Evolutionary conservation across 805 yeast genomes (phyloP).

Genomic region (Grigorovia transvaalensis): DNA sequence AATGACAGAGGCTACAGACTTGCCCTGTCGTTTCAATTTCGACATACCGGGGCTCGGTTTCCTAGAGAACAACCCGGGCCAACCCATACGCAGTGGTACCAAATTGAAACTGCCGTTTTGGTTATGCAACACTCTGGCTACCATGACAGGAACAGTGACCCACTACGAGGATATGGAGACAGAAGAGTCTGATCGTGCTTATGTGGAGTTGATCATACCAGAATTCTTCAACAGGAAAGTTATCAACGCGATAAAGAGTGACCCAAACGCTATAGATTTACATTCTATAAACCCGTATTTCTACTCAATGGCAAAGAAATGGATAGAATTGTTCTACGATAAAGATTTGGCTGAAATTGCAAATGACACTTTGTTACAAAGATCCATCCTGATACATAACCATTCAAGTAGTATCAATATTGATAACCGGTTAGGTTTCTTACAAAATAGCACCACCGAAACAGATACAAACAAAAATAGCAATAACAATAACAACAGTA

Average conservation of each 20-base stretch:
- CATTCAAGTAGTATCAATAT: conserved; percentile 35
- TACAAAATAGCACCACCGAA: neutral
- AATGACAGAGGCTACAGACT: conserved; percentile 55
- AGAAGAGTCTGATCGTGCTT: conserved; percentile 32
- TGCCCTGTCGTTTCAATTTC: conserved; percentile 71
- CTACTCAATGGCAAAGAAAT: conserved; percentile 59
- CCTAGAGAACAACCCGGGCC: conserved; percentile 67
- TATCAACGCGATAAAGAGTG: conserved; percentile 72
- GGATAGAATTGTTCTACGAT: conserved; percentile 68
- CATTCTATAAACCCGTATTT: conserved; percentile 57
- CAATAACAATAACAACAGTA: neutral
- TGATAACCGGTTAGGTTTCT: neutral
- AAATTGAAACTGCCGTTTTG: conserved; percentile 77
- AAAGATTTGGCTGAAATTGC: conserved; percentile 45
- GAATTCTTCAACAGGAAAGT: conserved; percentile 55
- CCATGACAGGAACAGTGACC: conserved; percentile 27
- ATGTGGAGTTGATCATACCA: conserved; percentile 62
- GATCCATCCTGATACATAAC: conserved; percentile 66
- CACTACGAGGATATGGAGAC: conserved; percentile 11
- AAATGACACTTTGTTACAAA: conserved; percentile 43
- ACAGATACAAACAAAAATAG: neutral
- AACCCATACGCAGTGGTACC: conserved; percentile 41
- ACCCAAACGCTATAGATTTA: conserved; percentile 54
- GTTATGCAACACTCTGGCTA: conserved; percentile 74
- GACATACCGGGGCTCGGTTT: conserved; percentile 83